A percentile compares a stretch with the other conserved stretches of the same genome.
Conservation (phyloP, 73 alveolate genomes). For the Paramecium sexaurelia region DNA sequence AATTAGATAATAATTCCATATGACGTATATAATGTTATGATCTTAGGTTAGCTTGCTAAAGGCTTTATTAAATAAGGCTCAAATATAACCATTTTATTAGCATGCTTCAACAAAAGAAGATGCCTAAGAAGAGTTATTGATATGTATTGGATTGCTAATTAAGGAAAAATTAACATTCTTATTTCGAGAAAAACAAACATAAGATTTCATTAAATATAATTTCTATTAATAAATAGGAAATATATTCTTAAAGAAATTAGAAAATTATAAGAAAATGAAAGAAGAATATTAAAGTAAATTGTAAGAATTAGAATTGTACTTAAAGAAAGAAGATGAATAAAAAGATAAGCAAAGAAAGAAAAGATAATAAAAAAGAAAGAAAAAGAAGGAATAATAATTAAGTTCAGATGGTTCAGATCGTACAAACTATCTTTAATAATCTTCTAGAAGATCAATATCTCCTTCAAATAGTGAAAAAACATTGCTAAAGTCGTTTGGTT, state of each 20-base stretch:
- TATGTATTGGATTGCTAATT: neutral
- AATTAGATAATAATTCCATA: neutral
- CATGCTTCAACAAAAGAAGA: conserved; percentile 51
- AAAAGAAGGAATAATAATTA: neutral
- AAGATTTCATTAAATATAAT: neutral
- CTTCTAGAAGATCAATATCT: neutral
- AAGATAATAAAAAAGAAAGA: neutral
- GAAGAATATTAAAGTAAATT: neutral
- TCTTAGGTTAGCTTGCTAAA: neutral
- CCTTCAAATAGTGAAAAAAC: neutral
- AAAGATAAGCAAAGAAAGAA: neutral
- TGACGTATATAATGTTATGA: neutral
- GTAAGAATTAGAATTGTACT: neutral
- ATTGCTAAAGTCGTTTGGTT: neutral
- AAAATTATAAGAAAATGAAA: neutral
- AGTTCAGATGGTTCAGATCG: neutral
- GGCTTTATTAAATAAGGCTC: neutral
- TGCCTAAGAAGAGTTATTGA: conserved; percentile 24
- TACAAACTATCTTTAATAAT: neutral
- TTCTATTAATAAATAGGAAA: neutral
- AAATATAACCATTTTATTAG: conserved; percentile 12
- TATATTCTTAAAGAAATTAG: neutral
- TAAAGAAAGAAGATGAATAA: neutral
- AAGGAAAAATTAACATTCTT: neutral
- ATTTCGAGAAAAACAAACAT: neutral